Conservation (phyloP, 805 yeast genomes). For the Saccharomycopsis sp. region DNA sequence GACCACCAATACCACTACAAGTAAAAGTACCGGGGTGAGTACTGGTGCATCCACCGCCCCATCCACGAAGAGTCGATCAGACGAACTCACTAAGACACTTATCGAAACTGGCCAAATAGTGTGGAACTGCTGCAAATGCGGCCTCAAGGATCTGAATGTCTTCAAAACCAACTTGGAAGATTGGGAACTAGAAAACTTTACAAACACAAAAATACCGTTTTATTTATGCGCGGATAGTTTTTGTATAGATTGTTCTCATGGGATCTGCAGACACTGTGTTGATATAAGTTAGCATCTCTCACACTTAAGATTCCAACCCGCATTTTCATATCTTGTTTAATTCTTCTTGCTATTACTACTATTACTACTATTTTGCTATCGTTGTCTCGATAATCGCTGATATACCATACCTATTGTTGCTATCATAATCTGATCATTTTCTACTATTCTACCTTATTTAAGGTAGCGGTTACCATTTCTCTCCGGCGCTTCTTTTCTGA, state of each 20-base stretch:
- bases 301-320: background rate
- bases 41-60: background rate
- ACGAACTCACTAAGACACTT: conserved; percentile 9
- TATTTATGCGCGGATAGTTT: background rate
- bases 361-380: background rate
- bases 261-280: background rate
- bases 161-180: background rate
- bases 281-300: background rate
- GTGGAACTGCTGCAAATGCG: background rate
- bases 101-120: conserved; percentile 6
- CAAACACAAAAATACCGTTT: background rate
- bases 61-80: background rate
- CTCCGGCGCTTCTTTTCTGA: background rate
- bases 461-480: background rate
- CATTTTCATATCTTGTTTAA: background rate
- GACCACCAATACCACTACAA: background rate
- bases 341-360: background rate
- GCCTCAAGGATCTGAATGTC: background rate
- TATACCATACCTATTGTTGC: too few species aligned
- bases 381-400: background rate
- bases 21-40: background rate
- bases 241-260: background rate
- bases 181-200: background rate
- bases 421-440: too few species aligned
- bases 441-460: too few species aligned